These are phyloP conservation scores for Aspergillus bombycis DNA, from an alignment of 2,329 filamentous ascomycete species.

Conservation along the genomic window DNA sequence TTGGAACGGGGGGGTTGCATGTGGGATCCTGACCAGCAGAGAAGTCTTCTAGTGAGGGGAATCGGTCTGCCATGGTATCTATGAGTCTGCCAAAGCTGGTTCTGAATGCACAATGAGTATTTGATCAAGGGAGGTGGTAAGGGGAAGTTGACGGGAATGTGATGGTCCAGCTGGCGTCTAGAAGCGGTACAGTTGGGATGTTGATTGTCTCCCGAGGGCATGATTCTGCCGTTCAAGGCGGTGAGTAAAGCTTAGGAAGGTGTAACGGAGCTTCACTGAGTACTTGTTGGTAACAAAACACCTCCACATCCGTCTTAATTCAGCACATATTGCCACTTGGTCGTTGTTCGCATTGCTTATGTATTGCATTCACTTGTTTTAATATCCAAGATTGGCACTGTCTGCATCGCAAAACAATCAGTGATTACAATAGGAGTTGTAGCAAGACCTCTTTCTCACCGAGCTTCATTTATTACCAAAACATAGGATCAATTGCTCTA, in stretches of 20 bases:
- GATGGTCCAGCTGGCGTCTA: slow-evolving; percentile 26
- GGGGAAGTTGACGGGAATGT: slow-evolving; percentile 17
- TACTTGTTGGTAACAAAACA: not conserved
- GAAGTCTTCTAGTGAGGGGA: slow-evolving; percentile 79
- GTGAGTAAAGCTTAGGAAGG: slow-evolving; percentile 20
- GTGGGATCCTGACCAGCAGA: slow-evolving; percentile 56
- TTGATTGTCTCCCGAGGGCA: slow-evolving; percentile 15
- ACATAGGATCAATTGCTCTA: not conserved
- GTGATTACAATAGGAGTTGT: not conserved
- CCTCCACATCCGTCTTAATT: not conserved
- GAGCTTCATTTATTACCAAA: not conserved
- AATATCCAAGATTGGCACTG: not conserved
- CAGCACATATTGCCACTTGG: not conserved
- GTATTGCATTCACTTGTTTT: not conserved
- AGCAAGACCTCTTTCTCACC: not conserved
- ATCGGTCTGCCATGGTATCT: slow-evolving; percentile 71
- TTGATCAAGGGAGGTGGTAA: slow-evolving; percentile 14
- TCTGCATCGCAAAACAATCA: not conserved
- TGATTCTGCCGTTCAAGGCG: slow-evolving; percentile 25
- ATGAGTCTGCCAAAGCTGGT: not conserved
- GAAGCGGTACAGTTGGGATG: slow-evolving; percentile 7
- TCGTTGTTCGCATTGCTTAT: not conserved
- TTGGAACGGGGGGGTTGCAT: slow-evolving; percentile 17
- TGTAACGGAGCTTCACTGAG: slow-evolving; percentile 10
- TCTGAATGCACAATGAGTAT: slow-evolving; percentile 2